Conservation (phyloP, 306 rosid species). For the Dalbergia cultrata region DNA sequence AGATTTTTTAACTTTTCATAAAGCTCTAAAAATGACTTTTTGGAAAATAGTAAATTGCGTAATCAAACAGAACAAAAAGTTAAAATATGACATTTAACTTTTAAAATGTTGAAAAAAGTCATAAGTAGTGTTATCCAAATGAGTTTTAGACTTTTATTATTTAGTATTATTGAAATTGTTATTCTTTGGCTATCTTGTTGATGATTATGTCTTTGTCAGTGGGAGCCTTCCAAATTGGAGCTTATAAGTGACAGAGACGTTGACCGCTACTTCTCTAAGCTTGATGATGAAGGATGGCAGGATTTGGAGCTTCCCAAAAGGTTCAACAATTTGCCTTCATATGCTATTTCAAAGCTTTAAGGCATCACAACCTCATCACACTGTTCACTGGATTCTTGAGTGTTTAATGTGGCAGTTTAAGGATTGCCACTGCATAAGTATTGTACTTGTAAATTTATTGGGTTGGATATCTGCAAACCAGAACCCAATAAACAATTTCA, state of each 20-base stretch:
- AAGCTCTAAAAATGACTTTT: too few relatives aligned
- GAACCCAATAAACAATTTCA: neutral
- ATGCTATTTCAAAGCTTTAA: conserved; percentile 83
- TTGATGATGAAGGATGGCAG: conserved; percentile 76
- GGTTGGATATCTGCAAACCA: neutral
- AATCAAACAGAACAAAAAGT: too few relatives aligned
- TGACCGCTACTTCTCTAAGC: conserved; percentile 63
- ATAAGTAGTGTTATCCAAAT: too few relatives aligned
- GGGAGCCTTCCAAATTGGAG: conserved; percentile 75
- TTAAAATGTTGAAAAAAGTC: neutral
- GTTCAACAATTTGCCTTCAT: conserved; percentile 69
- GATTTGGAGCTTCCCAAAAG: conserved; percentile 83
- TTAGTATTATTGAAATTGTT: conserved; percentile 12
- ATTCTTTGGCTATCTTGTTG: conserved; percentile 31
- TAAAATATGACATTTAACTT: too few relatives aligned
- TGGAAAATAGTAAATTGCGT: too few relatives aligned
- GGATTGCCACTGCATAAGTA: neutral
- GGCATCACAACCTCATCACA: conserved; percentile 11
- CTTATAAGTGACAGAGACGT: conserved; percentile 58
- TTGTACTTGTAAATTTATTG: neutral
- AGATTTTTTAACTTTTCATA: too few relatives aligned
- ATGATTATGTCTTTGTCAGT: conserved; percentile 48
- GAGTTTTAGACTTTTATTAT: too few relatives aligned
- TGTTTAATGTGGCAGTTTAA: conserved; percentile 23
- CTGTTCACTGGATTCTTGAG: conserved; percentile 22